Conservation (phyloP, 1,284 basidiomycete genomes). For the Microbotryomycetes sp. region DNA sequence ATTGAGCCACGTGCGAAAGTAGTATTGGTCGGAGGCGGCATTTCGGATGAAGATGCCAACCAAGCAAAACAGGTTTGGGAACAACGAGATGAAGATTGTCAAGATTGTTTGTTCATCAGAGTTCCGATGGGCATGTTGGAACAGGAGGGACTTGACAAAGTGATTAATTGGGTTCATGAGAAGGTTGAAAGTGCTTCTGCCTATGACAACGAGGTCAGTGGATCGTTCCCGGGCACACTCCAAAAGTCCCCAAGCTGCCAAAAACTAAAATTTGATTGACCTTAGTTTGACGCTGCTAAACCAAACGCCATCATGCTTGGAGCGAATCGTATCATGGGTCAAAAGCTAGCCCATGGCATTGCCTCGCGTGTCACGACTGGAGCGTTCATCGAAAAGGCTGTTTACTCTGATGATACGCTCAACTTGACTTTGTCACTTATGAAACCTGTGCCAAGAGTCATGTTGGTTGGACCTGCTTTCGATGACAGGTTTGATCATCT, state of each 20-base stretch:
- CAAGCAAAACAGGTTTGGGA: not conserved
- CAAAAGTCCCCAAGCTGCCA: too few species aligned
- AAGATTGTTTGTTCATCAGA: not conserved
- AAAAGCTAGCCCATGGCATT: not conserved
- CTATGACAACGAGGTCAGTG: too few species aligned
- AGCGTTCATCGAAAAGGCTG: not conserved
- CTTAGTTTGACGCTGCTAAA: not conserved
- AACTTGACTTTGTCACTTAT: not conserved
- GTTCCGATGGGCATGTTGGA: not conserved
- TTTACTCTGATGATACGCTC: not conserved
- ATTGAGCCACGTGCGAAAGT: not conserved
- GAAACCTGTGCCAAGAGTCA: not conserved
- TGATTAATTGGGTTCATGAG: not conserved
- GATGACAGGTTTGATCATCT: not conserved
- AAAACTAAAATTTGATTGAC: too few species aligned
- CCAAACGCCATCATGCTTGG: not conserved
- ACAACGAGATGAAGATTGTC: not conserved
- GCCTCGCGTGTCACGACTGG: not conserved
- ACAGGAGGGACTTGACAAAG: not conserved
- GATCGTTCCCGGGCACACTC: too few species aligned
- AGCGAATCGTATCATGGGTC: not conserved
- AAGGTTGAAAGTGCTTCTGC: too few species aligned
- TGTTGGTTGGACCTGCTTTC: not conserved
- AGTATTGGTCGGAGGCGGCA: not conserved
- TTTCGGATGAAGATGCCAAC: not conserved